phyloP scores from a whole-genome alignment of 495 filamentous ascomycete genomes.

The Neurospora sp. region DNA sequence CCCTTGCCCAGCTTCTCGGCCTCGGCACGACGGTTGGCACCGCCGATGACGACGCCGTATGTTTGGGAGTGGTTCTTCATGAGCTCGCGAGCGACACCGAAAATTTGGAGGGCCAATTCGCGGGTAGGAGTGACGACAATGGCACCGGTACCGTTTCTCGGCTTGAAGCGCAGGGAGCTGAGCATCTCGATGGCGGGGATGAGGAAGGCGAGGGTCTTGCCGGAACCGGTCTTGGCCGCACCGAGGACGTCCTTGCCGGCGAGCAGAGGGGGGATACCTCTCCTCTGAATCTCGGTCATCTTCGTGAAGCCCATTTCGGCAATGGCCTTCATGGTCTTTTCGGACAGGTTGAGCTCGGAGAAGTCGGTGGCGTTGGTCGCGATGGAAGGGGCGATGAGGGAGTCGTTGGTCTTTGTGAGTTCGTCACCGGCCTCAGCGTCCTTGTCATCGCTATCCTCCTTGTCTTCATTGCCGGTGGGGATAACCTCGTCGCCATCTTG shows the following conservation, averaged over 20 bases:
- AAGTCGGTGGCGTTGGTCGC: conserved; percentile 43
- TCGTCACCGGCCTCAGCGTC: conserved; percentile 15
- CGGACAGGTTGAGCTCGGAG: conserved; percentile 72
- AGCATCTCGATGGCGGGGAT: conserved; percentile 96
- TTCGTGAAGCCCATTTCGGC: conserved; percentile 83
- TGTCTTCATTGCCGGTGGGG: conserved; percentile 14
- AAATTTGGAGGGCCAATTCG: conserved; percentile 92
- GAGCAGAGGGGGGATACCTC: conserved; percentile 77
- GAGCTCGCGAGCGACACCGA: conserved; percentile 86
- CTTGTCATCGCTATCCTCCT: conserved; percentile 17
- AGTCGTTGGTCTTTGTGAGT: conserved; percentile 8
- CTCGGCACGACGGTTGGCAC: conserved; percentile 83
- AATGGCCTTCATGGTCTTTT: conserved; percentile 81
- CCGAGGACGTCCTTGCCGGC: conserved; percentile 91
- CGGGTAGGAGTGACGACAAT: conserved; percentile 81
- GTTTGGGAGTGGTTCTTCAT: conserved; percentile 76
- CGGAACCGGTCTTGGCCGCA: conserved; percentile 92
- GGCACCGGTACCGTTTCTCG: conserved; percentile 66
- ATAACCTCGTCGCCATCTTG: conserved; percentile 1
- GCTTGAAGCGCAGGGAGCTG: conserved; percentile 76
- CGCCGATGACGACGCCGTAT: conserved; percentile 88
- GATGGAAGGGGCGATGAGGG: conserved; percentile 21
- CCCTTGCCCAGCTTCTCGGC: conserved; percentile 91
- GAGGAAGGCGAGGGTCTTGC: conserved; percentile 91
- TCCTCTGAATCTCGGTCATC: conserved; percentile 93